phyloP scores from a whole-genome alignment of 495 filamentous ascomycete species.

The Thozetella sp. region DNA sequence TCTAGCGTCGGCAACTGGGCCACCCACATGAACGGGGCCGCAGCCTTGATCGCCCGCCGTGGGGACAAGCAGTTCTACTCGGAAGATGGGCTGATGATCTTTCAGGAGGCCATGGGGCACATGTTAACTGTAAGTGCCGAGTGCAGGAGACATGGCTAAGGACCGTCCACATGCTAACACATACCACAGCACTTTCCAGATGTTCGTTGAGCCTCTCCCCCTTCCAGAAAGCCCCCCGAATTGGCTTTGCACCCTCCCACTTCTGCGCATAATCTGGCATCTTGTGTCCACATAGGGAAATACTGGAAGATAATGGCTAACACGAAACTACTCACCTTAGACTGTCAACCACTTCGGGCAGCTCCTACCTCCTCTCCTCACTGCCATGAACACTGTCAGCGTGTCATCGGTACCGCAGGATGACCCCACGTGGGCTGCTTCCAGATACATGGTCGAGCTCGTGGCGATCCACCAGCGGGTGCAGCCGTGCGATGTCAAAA shows the following conservation, averaged over 20 bases:
- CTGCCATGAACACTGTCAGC: neutral
- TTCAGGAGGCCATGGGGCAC: neutral
- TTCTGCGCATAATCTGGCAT: too few relatives aligned
- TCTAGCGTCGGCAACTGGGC: neutral
- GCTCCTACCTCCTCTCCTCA: neutral
- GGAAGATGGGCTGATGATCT: neutral
- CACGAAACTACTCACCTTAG: too few relatives aligned
- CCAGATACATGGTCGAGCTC: neutral
- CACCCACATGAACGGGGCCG: neutral
- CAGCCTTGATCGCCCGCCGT: neutral
- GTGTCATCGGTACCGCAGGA: neutral
- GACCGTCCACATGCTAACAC: neutral
- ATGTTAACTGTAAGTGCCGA: neutral
- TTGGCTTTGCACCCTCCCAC: too few relatives aligned
- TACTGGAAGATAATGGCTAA: too few relatives aligned
- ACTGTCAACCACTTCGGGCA: too few relatives aligned
- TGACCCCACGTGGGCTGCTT: neutral
- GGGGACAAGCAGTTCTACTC: neutral
- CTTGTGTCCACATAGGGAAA: too few relatives aligned
- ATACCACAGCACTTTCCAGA: neutral
- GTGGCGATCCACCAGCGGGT: neutral
- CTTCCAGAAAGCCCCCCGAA: too few relatives aligned
- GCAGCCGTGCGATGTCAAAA: neutral
- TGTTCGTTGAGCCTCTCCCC: neutral
- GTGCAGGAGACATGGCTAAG: too few relatives aligned